phyloP scores from a whole-genome alignment of 202 grass and related monocot species.

The Setaria italica region DNA sequence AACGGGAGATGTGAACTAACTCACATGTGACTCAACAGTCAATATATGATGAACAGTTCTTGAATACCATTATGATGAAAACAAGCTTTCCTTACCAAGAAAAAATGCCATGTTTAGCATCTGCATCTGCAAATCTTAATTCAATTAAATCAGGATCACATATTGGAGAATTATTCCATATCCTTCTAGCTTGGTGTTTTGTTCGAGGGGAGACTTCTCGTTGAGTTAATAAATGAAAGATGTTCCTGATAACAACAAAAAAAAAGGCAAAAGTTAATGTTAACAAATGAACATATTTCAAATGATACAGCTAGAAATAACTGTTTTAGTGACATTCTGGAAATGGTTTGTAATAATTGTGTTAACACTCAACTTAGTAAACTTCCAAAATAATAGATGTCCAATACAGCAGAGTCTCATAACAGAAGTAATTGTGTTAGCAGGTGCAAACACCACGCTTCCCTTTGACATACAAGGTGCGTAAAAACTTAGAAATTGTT shows the following conservation, averaged over 20 bases:
- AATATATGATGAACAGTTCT: slow-evolving; percentile 6
- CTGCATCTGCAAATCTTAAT: slow-evolving; percentile 60
- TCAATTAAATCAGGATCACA: slow-evolving; percentile 44
- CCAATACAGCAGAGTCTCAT: background rate
- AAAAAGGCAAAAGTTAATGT: slow-evolving; percentile 43
- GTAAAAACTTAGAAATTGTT: background rate
- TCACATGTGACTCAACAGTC: slow-evolving; percentile 6
- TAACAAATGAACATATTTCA: slow-evolving; percentile 25
- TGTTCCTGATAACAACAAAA: slow-evolving; percentile 64
- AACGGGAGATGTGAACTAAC: slow-evolving; percentile 13
- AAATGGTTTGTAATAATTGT: background rate
- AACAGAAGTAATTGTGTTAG: slow-evolving; percentile 32
- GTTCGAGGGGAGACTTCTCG: slow-evolving; percentile 85
- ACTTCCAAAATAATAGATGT: slow-evolving; percentile 9
- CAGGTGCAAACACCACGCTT: background rate
- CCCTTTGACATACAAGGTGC: slow-evolving; percentile 21
- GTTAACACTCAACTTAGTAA: slow-evolving; percentile 16
- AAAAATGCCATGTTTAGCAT: slow-evolving; percentile 81
- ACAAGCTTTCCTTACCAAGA: slow-evolving; percentile 71
- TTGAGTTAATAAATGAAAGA: slow-evolving; percentile 81
- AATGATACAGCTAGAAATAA: slow-evolving; percentile 18
- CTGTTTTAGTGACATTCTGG: background rate
- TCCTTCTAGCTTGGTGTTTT: slow-evolving; percentile 78
- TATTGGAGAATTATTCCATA: slow-evolving; percentile 58
- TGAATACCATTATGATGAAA: slow-evolving; percentile 16